phyloP scores from a whole-genome alignment of 176 grass and related monocot species.

The Lolium multiflorum region DNA sequence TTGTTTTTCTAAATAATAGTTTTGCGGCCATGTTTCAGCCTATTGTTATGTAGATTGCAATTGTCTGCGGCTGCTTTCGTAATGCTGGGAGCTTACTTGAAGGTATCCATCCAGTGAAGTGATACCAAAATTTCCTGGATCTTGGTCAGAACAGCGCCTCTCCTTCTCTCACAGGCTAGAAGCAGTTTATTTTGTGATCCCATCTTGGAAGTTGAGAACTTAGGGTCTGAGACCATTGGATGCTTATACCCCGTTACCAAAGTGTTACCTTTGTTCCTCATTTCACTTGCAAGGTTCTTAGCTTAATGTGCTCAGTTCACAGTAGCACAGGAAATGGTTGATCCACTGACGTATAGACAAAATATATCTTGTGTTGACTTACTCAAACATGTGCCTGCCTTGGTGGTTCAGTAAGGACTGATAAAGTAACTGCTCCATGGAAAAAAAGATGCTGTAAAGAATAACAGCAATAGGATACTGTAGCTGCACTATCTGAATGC shows the following conservation, averaged over 20 bases:
- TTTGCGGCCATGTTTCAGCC: neutral
- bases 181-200: conserved; percentile 16
- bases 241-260: neutral
- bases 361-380: neutral
- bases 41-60: neutral
- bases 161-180: neutral
- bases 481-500: neutral
- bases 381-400: neutral
- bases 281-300: neutral
- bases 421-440: neutral
- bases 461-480: conserved; percentile 5
- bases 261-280: neutral
- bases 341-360: neutral
- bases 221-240: neutral
- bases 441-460: conserved; percentile 7
- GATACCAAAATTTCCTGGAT: neutral
- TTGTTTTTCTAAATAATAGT: neutral
- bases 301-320: conserved; percentile 1
- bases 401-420: neutral
- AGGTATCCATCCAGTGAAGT: too few relatives aligned
- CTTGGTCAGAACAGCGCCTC: neutral
- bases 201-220: neutral
- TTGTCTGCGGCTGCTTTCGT: neutral
- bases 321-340: neutral
- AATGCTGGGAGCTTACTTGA: neutral